Evolutionary conservation across 495 filamentous ascomycete genomes (phyloP), one percentile per base, ranked within the genome.

Genomic region (Podospora bellae-mahoneyi): DNA sequence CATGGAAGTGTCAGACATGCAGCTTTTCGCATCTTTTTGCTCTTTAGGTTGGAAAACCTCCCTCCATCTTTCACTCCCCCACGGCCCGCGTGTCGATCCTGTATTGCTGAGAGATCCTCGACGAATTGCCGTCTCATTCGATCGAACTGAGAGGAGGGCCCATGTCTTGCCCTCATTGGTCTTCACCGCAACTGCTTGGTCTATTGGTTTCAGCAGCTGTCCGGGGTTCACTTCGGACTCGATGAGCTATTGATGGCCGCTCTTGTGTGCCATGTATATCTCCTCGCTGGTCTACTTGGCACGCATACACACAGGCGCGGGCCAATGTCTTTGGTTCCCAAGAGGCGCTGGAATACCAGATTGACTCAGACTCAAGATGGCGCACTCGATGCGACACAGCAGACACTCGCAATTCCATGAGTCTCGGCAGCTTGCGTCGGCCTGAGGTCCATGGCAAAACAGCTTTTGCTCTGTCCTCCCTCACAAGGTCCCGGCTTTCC

Each of bases 361-460:
- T 76, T 73, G 72, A 71, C 68, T 73, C 71, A 71, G 65, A 71
- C 68, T 71, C 69, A 66, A 75, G 74, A 76, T 78, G 69, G 69
- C 73, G 76, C 69, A 75, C 70, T 55, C 59, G 32, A 63, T 32
- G 72, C 62, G 62, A 61, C 74, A 77, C 74, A 67, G 68, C 76
- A 73, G 69, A 18, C 20, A 54, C 67, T 60, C 64, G 66, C 68
- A 71, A 74, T 71, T 62, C 64, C 65, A 64, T 60, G 44, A 62
- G 75, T 77, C 74, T 76, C 73, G 73, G 73, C 59, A 71, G 60
- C 64, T 62, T 30, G 67, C 73, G 53, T 69, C 68, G 62, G 60
- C 32, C 23, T 39, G 34, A 62, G 26, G 56, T 55, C 62, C 23
- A 61, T 61, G 19, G 61, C 61, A 48, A 48, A 18, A 63, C 32